These are phyloP conservation scores for Sphagnurus paluster DNA, from an alignment of 1,284 basidiomycete genomes.

Conservation along the genomic window DNA sequence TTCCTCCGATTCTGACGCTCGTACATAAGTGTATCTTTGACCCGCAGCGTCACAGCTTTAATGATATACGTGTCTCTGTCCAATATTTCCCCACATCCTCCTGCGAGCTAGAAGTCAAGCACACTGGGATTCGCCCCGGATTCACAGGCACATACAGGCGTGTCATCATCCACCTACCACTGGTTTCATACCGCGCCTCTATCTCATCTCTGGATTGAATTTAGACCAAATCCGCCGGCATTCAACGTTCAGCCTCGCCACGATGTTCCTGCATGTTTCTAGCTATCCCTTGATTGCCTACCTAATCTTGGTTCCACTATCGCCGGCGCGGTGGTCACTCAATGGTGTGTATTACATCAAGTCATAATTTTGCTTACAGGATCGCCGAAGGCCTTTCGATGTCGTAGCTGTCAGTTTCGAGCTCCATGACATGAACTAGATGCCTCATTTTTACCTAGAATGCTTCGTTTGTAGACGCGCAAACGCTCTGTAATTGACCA, in stretches of 20 bases:
- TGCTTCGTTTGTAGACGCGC: not conserved
- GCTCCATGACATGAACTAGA: not conserved
- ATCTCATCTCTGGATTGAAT: too few species aligned
- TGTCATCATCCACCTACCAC: too few species aligned
- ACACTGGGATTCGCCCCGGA: not conserved
- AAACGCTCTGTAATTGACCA: not conserved
- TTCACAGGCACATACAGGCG: not conserved
- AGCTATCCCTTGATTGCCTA: too few species aligned
- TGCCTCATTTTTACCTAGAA: slow-evolving; percentile 2
- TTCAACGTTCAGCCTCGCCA: too few species aligned
- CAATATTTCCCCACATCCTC: not conserved
- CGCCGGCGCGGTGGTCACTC: too few species aligned
- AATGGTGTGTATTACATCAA: too few species aligned
- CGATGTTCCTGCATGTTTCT: too few species aligned
- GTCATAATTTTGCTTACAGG: too few species aligned
- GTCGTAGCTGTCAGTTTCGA: not conserved
- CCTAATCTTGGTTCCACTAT: too few species aligned
- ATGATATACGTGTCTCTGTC: not conserved
- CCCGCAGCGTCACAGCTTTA: slow-evolving; percentile 12
- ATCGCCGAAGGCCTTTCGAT: too few species aligned
- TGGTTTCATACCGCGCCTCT: too few species aligned
- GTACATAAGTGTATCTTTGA: slow-evolving; percentile 9
- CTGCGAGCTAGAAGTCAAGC: not conserved
- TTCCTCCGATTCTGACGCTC: not conserved
- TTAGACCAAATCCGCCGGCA: too few species aligned